Conservation (phyloP, 148 eudicot genomes). For the Cornus controversa region DNA sequence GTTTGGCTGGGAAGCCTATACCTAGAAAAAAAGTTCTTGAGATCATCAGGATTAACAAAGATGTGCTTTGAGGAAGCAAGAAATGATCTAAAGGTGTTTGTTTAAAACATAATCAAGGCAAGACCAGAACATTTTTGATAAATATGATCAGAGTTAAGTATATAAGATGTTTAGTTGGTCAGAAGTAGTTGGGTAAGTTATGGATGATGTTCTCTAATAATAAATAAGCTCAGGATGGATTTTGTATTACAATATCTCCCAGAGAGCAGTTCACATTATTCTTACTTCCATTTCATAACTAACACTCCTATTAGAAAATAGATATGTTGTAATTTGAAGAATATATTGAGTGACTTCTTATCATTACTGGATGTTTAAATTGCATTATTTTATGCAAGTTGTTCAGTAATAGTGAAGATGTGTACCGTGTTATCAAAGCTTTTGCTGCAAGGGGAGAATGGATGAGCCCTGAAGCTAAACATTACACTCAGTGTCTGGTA, state of each 20-base stretch:
- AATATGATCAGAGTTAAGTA: neutral
- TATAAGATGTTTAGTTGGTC: neutral
- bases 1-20: neutral
- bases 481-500: conserved; percentile 75
- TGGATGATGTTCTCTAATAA: neutral
- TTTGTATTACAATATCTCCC: neutral
- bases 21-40: neutral
- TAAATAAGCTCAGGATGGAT: neutral
- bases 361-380: conserved; percentile 4
- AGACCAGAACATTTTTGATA: neutral
- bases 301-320: neutral
- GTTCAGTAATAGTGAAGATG: conserved; percentile 86
- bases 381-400: conserved; percentile 19
- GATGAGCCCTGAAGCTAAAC: conserved; percentile 62
- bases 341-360: neutral
- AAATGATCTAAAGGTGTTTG: neutral
- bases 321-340: neutral
- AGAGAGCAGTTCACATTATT: neutral
- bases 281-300: neutral
- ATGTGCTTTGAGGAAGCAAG: neutral
- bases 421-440: conserved; percentile 81
- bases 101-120: neutral
- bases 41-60: neutral
- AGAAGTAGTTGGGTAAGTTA: neutral
- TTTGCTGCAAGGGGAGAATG: conserved; percentile 69